Conservation (phyloP, 2,329 filamentous ascomycete species). For the Claviceps lovelessii region DNA sequence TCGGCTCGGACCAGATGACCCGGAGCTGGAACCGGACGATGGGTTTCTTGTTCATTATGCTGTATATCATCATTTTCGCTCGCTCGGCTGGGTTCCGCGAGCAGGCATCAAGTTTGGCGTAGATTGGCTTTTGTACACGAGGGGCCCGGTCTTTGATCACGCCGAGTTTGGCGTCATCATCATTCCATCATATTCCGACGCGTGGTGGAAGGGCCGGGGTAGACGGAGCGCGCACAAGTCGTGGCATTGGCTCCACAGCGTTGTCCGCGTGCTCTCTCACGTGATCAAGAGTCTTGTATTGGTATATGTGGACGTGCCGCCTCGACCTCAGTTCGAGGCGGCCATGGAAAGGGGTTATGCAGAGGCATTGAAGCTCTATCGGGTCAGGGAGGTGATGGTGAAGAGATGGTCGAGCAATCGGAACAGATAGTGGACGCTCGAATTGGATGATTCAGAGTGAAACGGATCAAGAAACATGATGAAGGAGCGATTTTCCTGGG, state of each 20-base stretch:
- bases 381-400: conserved; percentile 65
- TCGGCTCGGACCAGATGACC: conserved; percentile 19
- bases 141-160: conserved; percentile 86
- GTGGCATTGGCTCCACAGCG: conserved; percentile 78
- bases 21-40: conserved; percentile 55
- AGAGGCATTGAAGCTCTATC: conserved; percentile 52
- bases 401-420: conserved; percentile 76
- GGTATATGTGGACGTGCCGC: conserved; percentile 81
- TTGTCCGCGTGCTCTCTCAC: conserved; percentile 79
- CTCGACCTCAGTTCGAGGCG: conserved; percentile 37
- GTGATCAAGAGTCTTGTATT: conserved; percentile 83
- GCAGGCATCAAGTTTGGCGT: conserved; percentile 89
- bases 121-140: conserved; percentile 87
- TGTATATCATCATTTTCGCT: conserved; percentile 92
- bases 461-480: no score
- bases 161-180: conserved; percentile 85
- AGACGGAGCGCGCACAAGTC: conserved; percentile 34
- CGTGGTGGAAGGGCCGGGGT: conserved; percentile 52
- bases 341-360: conserved; percentile 42
- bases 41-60: conserved; percentile 75
- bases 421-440: conserved; percentile 29
- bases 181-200: conserved; percentile 64
- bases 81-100: conserved; percentile 85
- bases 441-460: background rate
- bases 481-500: no score